Conservation (phyloP, 176 grass and related monocot species). For the Rhynchospora tenuis region DNA sequence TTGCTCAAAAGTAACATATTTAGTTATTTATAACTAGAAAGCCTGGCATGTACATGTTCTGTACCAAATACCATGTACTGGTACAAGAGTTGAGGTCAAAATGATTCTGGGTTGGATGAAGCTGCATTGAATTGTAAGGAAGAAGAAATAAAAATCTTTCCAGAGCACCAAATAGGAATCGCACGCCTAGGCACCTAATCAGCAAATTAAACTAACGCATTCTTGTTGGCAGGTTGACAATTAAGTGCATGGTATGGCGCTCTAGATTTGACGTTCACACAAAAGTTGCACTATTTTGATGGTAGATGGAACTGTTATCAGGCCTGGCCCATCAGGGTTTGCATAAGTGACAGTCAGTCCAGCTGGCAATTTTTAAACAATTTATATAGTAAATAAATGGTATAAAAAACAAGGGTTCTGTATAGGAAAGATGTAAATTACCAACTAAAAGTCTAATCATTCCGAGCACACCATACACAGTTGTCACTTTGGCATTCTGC, state of each 20-base stretch:
- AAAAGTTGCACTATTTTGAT: background rate
- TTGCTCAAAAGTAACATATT: background rate
- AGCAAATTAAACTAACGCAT: background rate
- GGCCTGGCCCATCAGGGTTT: background rate
- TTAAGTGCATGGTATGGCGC: background rate
- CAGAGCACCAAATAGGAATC: background rate
- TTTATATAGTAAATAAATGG: background rate
- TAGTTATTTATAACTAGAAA: background rate
- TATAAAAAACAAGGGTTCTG: background rate
- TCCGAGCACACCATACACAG: conserved; percentile 75
- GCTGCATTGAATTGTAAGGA: background rate
- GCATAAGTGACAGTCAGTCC: background rate
- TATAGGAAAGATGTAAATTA: conserved; percentile 7
- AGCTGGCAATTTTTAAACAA: background rate
- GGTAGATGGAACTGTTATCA: background rate
- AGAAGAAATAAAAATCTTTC: background rate
- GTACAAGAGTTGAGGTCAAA: conserved; percentile 2
- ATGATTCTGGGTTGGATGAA: background rate
- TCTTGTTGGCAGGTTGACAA: background rate
- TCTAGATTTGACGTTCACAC: background rate
- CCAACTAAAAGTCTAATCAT: conserved; percentile 88
- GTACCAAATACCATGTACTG: background rate
- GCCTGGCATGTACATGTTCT: background rate
- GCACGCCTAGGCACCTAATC: background rate
- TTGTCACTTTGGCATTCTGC: conserved; percentile 49